Conservation (phyloP, 352 stramenopile genomes). For the Pythium insidiosum region DNA sequence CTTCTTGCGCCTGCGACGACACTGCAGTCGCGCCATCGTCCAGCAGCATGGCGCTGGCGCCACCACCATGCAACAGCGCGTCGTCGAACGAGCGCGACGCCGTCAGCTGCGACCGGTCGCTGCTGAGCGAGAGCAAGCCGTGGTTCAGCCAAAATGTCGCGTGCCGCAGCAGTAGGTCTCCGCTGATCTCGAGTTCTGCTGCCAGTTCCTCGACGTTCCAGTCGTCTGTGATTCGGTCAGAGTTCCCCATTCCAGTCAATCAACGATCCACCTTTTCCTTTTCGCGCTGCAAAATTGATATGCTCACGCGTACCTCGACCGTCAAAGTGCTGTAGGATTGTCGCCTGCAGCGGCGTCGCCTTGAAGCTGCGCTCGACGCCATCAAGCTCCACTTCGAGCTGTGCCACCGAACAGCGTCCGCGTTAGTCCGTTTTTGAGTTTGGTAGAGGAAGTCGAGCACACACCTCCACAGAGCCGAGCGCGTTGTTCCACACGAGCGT, state of each 20-base stretch:
- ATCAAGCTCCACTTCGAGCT: conserved; percentile 87
- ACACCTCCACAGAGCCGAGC: conserved; percentile 87
- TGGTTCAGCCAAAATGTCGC: conserved; percentile 67
- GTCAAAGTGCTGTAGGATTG: conserved; percentile 94
- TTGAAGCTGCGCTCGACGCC: conserved; percentile 74
- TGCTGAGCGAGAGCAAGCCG: conserved; percentile 39
- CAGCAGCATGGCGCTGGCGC: too few species aligned
- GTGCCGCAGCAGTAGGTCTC: conserved; percentile 51
- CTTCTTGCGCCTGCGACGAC: conserved; percentile 84
- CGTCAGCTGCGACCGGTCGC: conserved; percentile 32
- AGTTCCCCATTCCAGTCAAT: too few species aligned
- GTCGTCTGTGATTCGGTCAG: conserved; percentile 13
- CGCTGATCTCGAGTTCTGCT: conserved; percentile 45
- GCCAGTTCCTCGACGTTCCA: conserved; percentile 61
- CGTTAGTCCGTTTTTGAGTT: not conserved
- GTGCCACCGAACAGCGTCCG: not conserved
- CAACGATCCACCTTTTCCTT: too few species aligned
- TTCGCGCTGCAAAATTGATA: not conserved
- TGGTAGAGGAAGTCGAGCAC: conserved; percentile 10
- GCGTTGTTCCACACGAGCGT: conserved; percentile 91
- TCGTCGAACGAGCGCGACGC: conserved; percentile 39
- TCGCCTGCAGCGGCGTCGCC: conserved; percentile 91
- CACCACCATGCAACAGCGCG: conserved; percentile 25
- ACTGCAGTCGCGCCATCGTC: conserved; percentile 79
- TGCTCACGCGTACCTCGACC: conserved; percentile 74